Evolutionary conservation across 257 asterid genomes (phyloP), one percentile per base, ranked within the genome.

Genomic region (Scutellaria barbata): DNA sequence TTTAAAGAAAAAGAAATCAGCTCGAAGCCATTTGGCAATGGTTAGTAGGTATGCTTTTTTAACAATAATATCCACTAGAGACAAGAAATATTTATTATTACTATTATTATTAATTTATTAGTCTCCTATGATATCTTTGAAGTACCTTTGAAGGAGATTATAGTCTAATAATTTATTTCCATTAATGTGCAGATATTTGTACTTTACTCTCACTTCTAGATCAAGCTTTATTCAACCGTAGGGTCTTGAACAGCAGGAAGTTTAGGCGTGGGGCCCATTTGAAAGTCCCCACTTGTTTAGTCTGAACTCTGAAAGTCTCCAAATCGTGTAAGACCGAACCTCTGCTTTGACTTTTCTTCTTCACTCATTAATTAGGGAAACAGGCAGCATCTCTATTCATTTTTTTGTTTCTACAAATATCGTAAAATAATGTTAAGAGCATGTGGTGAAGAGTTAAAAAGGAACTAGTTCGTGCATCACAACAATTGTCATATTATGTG

Each of bases 251-350:
- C 55, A 35, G 74, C 41, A 59, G 50, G 79, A 43, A 46, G 17
- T 10, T 30, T 22, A 25, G 53, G 10, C 37, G 72, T 37, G 69
- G 63, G 63, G 16, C 71, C 74, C 74, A 69, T 16, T 48, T 57
- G 66, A 10, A 30, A 16, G 33, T 35, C 43, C 22, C 54, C 54
- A 54, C 37, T 52, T 53, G 57, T 42, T 63, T 18, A 8, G 61
- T 76, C 56, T 13, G 22, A 56, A 8, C 54, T 76, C 56, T 13
- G 22, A 56, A 68, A 68, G 73, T 46, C 58, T 30, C 73, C 67
- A 17, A 60, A 17, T 41, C 81, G 81, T 79, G 78, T 66, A 40
- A 4, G 75, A 75, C 69, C 66, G 3, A n/a, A 66, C 66, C 73
- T 66, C 84, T 46, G 8, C 17, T 57, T 69, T 74, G 77, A 79